Base-by-base conservation (phyloP, 345 rosid species). In the Pelargonium nanum region DNA sequence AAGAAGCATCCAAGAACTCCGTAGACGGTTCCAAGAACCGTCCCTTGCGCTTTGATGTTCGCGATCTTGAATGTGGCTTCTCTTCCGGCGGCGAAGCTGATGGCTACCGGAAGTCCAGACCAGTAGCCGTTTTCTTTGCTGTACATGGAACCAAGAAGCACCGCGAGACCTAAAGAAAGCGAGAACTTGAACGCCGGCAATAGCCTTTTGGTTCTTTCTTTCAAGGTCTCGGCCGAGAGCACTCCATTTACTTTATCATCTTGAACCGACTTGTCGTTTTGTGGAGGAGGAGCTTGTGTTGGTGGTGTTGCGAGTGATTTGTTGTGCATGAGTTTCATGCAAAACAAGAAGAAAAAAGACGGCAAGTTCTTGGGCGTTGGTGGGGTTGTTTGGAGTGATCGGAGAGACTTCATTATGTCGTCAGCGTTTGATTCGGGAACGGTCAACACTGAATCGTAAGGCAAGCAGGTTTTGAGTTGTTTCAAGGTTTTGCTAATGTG, bases 11-110 rank as follows among this genome's bases (percentile, higher is more conserved):
- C 95, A 57, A 89, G 22, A 23, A 89, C 96, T 56, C 96, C 98
- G 32, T 92, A 92, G 0, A 89, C 89, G 0, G 93, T 82, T 50
- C 96, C 98, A 21, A 92, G 61, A 19, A 89, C 98, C 17, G 98
- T 87, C 62, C 98, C 98, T 72, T 89, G 98, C 10, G 93, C 91
- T 73, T 81, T 92, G 22, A 84, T 71, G 32, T 92, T 92, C 4
- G 96, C 83, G 55, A 81, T 80, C 70, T 74, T 83, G 65, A 89
- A 92, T 55, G 96, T 85, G 0, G 96, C 82, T 69, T 92, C 93
- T 61, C 98, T 81, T 1, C 78, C 73, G 0, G 84, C 65, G 1
- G 86, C 87, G 0, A 86, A 52, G 68, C 89, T 83, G 68, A 89
- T 63, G 1, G 96, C 95, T 19, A 92, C 84, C 0, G 93, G 82